phyloP scores from a whole-genome alignment of 139 green algal genomes.

The Eudorina sp. region DNA sequence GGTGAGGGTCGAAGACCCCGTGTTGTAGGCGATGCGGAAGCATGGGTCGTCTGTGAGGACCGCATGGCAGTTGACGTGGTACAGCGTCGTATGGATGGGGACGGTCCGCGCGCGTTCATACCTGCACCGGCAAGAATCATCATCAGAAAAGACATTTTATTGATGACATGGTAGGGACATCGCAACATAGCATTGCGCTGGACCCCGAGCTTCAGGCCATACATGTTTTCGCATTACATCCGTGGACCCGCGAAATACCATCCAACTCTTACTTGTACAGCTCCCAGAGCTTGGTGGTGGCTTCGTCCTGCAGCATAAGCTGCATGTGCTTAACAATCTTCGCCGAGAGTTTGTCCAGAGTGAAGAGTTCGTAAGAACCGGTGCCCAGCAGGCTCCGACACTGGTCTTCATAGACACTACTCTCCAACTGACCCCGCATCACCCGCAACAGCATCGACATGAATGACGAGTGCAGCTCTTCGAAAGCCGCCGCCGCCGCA shows the following conservation, averaged over 20 bases:
- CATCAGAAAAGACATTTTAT: too few species aligned
- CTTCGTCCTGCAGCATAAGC: conserved; percentile 80
- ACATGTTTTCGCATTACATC: too few species aligned
- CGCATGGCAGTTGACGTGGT: conserved; percentile 61
- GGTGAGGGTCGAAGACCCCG: neutral
- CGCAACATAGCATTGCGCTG: too few species aligned
- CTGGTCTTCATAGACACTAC: conserved; percentile 77
- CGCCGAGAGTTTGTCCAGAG: conserved; percentile 94
- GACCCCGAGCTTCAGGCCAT: too few species aligned
- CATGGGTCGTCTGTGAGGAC: conserved; percentile 75
- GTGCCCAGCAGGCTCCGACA: conserved; percentile 83
- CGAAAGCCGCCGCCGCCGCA: conserved; percentile 32
- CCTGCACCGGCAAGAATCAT: too few species aligned
- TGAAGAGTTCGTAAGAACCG: conserved; percentile 95
- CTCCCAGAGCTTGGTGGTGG: conserved; percentile 60
- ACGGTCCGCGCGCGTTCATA: conserved; percentile 50
- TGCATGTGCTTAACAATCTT: conserved; percentile 92
- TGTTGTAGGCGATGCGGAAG: conserved; percentile 75
- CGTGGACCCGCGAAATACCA: too few species aligned
- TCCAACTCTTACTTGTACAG: conserved; percentile 47
- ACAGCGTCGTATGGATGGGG: conserved; percentile 45
- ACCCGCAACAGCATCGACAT: conserved; percentile 66
- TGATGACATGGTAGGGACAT: too few species aligned
- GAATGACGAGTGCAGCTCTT: conserved; percentile 67
- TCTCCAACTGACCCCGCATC: conserved; percentile 69